Evolutionary conservation across 2,329 filamentous ascomycete species (phyloP), one percentile per base, ranked within the genome.

Genomic region (Diaporthe sp.): DNA sequence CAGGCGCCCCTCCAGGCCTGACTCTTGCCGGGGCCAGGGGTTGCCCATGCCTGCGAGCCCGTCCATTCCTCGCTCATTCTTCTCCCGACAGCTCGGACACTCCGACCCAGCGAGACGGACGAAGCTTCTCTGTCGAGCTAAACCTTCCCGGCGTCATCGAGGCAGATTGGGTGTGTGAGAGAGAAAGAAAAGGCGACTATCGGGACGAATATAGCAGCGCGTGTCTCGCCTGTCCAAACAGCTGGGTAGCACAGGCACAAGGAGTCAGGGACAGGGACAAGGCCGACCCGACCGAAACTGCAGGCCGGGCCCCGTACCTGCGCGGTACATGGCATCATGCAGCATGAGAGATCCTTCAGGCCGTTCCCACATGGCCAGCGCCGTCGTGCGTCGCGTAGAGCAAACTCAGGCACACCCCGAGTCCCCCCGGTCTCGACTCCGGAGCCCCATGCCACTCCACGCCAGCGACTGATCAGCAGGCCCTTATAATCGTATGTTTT

Each of bases 401-500:
- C 74, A 58, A 49, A 51, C 71, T 37, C 71, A 55, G 46, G 51
- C 62, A 31, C 55, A 31, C 73, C 58, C 73, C 68, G 70, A 72
- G 42, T 62, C 28, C 39, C 75, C 75, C 60, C 68, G 61, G 65
- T 72, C 22, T 68, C 34, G 49, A 62, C 37, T 46, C 70, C 57
- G 73, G 70, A 65, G 53, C 61, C 73, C 73, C 73, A 67, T 75
- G 49, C 70, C 65, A 73, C 71, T 73, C 71, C 71, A 73, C 71
- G 71, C 71, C 58, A 70, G 49, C 37, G 44, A 49, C 55, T 74
- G 72, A 75, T 75, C 73, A 75, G 68, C 75, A 73, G 72, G 73
- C 73, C 65, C 55, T 73, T 75, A 75, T 75, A 75, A 76, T 76
- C 75, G 73, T 76, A 76, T 76, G 75, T 75, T 75, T 76, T 72